Evolutionary conservation across 2,329 filamentous ascomycete genomes (phyloP), one percentile per base, ranked within the genome.

Genomic region (Colletotrichum sidae): DNA sequence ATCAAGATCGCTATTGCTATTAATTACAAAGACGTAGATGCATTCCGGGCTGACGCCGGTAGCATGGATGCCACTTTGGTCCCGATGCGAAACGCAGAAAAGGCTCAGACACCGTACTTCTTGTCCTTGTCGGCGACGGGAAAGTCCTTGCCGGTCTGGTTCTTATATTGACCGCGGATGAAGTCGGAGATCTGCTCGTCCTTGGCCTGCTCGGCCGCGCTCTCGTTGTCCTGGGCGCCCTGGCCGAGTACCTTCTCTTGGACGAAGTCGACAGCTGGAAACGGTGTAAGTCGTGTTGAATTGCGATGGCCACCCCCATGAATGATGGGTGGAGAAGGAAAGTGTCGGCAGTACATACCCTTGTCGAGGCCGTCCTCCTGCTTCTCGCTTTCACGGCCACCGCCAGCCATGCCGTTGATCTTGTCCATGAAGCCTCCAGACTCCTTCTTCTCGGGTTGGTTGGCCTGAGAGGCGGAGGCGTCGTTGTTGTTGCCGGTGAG

Each of bases 311-410:
- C 15, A 13, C 38, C 9, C 9, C 25, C 9, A 33, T 38, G 15
- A 12, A 10, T 25, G 12, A 13, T 10, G 15, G 4, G 17, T 25
- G n/a, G 2, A 17, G 38, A 13, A 25, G 15, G 13, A 35, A 37
- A 15, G 12, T 10, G 37, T n/a, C 44, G 33, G 8, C 6, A 25
- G 8, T 10, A 37, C 67, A 67, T 33, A 93, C 92, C 90, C 81
- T 96, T 96, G 81, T 96, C 92, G 56, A 96, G 86, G n/a, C 77
- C 80, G 73, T 95, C 92, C 78, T 96, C 92, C 71, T 94, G 91
- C 86, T 93, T 90, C 85, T 95, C 92, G 74, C 90, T 88, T 77
- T 92, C 82, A 39, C 79, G 79, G 42, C 92, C 92, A 57, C 92
- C 92, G 41, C 92, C 92, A 17, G 90, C 90, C 69, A 89, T 83